Conservation (phyloP, 1,284 basidiomycete genomes). For the Microbotryum saponariae region DNA sequence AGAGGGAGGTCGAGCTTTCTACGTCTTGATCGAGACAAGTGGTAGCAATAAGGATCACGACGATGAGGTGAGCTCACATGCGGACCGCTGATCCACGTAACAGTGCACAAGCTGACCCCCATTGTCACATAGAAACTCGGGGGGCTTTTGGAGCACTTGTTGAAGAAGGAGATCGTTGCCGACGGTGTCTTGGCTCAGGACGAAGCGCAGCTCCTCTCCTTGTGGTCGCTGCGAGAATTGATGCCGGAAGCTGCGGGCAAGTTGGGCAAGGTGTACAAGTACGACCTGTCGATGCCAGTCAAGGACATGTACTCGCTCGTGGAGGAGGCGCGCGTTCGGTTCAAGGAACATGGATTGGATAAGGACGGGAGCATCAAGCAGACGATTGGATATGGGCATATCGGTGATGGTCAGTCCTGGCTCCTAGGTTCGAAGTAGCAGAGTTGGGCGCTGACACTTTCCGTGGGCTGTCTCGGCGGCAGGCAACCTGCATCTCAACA, state of each 20-base stretch:
- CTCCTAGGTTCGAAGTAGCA: conserved; percentile 3
- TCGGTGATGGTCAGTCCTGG: conserved; percentile 72
- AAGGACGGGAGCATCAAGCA: conserved; percentile 58
- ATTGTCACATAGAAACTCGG: conserved; percentile 67
- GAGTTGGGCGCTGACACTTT: conserved; percentile 24
- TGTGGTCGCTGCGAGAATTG: conserved; percentile 93
- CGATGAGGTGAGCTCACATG: conserved; percentile 58
- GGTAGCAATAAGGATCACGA: conserved; percentile 92
- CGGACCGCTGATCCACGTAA: too few relatives aligned
- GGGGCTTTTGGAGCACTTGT: conserved; percentile 67
- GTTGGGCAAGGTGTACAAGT: conserved; percentile 94
- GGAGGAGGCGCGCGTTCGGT: conserved; percentile 65
- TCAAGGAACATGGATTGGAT: conserved; percentile 65
- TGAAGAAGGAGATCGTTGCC: conserved; percentile 70
- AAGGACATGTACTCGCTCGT: conserved; percentile 83
- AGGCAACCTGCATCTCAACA: conserved; percentile 94
- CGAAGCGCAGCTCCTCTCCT: conserved; percentile 74
- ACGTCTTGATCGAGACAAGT: conserved; percentile 87
- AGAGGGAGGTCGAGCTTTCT: conserved; percentile 53
- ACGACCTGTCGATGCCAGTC: conserved; percentile 89
- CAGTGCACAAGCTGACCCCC: neutral
- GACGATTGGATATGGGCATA: conserved; percentile 89
- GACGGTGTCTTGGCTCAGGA: conserved; percentile 92
- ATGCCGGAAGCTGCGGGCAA: conserved; percentile 90
- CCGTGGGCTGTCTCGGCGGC: conserved; percentile 6